Evolutionary conservation across 768 basidiomycete species (phyloP).

Genomic region (Hemileccinum impolitum): DNA sequence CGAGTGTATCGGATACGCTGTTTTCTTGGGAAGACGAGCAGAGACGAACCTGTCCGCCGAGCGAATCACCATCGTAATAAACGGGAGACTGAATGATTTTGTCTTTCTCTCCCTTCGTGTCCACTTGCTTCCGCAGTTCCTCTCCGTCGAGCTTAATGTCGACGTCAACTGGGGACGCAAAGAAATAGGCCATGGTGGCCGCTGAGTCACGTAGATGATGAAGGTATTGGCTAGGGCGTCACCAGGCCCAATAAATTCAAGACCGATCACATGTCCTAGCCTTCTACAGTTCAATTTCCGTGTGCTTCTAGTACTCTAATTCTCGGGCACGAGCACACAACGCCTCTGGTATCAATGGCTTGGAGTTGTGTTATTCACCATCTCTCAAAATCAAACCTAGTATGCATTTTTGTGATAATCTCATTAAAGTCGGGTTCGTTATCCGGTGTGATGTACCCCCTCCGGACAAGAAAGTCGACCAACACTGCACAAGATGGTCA

Average conservation of each 20-base stretch:
- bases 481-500: slow-evolving; percentile 52
- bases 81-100: slow-evolving; percentile 82
- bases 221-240: slow-evolving; percentile 3
- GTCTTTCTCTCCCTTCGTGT: slow-evolving; percentile 88
- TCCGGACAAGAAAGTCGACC: slow-evolving; percentile 85
- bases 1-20: neutral
- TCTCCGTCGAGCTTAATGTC: slow-evolving; percentile 88
- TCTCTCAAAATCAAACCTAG: slow-evolving; percentile 59
- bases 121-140: slow-evolving; percentile 83
- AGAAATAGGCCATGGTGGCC: slow-evolving; percentile 71
- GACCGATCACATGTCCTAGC: too few relatives aligned
- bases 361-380: slow-evolving; percentile 34
- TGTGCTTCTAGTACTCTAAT: too few relatives aligned
- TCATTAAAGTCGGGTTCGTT: slow-evolving; percentile 82
- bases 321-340: too few relatives aligned
- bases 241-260: neutral
- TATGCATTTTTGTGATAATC: slow-evolving; percentile 72
- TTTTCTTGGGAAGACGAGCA: neutral
- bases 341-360: neutral
- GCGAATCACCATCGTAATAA: slow-evolving; percentile 94
- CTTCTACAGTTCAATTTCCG: too few relatives aligned
- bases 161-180: slow-evolving; percentile 85
- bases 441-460: slow-evolving; percentile 82
- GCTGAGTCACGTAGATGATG: neutral
- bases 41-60: slow-evolving; percentile 72